Base-by-base conservation (phyloP, 1,139 yeast species). In the Diutina scorzettiae region DNA sequence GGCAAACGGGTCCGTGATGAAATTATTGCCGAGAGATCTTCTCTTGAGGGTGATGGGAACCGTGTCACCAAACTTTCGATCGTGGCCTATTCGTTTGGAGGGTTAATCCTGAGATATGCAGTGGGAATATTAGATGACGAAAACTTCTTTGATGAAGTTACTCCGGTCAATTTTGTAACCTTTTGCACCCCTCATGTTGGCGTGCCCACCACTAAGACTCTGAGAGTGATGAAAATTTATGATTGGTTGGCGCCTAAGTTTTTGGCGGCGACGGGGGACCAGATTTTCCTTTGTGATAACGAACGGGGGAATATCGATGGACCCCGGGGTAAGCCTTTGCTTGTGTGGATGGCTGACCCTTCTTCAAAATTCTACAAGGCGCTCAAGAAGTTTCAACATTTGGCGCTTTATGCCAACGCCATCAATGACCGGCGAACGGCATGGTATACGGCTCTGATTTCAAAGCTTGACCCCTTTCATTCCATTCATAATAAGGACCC, bases 101-200 rank as follows among this genome's bases (percentile, higher is more conserved):
- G 95, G 0, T 62, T 86, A 43, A 78, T 84, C 43, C 68, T 84
- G 2, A 64, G 95, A 28, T 85, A 81, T 56, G 85, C 91, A 5
- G 60, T 83, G 40, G 96, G 96, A 0, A 60, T 82, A 17, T 62
- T 86, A 41, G 64, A 73, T 49, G 65, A 68, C 43, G 69, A 70
- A 42, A 73, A 73, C 2, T 65, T 69, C 46, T 83, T 85, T 53
- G 64, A 72, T 5, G 42, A 51, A 34, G 55, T 69, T 11, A 63
- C 59, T 33, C 78, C 82, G 3, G 54, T 76, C n/a, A 76, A 76
- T 49, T 82, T 81, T 54, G 72, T 82, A 8, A 77, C 91, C 1
- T 80, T 85, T 52, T 82, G 91, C 51, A 66, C 86, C 1, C 95
- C 95, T 1, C 95, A 85, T 57, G 83, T 83, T 1, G 95, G 95